Percentiles rank a stretch among this genome's conserved stretches.
Evolutionary conservation across 2,329 filamentous ascomycete species (phyloP).

Genomic region (Simplicillium sp.): DNA sequence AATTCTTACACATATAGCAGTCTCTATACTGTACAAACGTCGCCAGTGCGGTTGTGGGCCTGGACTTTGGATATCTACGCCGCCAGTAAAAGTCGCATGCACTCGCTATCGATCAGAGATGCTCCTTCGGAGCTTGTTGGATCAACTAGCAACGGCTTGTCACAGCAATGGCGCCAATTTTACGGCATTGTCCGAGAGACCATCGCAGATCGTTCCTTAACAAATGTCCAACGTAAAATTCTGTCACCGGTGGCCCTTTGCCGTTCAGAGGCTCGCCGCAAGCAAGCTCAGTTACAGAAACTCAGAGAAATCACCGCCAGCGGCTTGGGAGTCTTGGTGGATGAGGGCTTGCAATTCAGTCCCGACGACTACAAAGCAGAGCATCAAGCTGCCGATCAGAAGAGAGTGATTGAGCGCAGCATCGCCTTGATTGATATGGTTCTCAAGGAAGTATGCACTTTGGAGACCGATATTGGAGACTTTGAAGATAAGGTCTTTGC

Average conservation of each 20-base stretch:
- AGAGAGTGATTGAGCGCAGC: slow-evolving; percentile 68
- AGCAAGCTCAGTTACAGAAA: slow-evolving; percentile 61
- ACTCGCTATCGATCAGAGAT: slow-evolving; percentile 17
- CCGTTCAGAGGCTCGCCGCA: slow-evolving; percentile 64
- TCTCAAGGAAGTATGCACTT: slow-evolving; percentile 57
- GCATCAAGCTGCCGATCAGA: slow-evolving; percentile 44
- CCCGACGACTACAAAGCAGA: slow-evolving; percentile 49
- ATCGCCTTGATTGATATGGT: slow-evolving; percentile 82
- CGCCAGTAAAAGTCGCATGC: slow-evolving; percentile 44
- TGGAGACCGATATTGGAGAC: slow-evolving; percentile 52
- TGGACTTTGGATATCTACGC: slow-evolving; percentile 63
- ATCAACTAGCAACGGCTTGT: slow-evolving; percentile 27
- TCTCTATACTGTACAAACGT: slow-evolving; percentile 79
- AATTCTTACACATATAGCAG: slow-evolving; percentile 69
- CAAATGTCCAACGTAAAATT: slow-evolving; percentile 60
- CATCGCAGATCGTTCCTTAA: slow-evolving; percentile 61
- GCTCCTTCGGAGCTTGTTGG: slow-evolving; percentile 22
- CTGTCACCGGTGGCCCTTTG: slow-evolving; percentile 71
- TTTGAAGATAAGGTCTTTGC: slow-evolving; percentile 59
- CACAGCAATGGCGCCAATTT: slow-evolving; percentile 56
- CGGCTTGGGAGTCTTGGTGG: slow-evolving; percentile 77
- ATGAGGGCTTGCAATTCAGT: slow-evolving; percentile 68
- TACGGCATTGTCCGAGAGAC: slow-evolving; percentile 73
- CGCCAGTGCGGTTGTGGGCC: slow-evolving; percentile 63
- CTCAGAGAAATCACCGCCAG: slow-evolving; percentile 76